Evolutionary conservation across 2,329 filamentous ascomycete genomes (phyloP), one percentile per base, ranked within the genome.

Genomic region (Colletotrichum truncatum): DNA sequence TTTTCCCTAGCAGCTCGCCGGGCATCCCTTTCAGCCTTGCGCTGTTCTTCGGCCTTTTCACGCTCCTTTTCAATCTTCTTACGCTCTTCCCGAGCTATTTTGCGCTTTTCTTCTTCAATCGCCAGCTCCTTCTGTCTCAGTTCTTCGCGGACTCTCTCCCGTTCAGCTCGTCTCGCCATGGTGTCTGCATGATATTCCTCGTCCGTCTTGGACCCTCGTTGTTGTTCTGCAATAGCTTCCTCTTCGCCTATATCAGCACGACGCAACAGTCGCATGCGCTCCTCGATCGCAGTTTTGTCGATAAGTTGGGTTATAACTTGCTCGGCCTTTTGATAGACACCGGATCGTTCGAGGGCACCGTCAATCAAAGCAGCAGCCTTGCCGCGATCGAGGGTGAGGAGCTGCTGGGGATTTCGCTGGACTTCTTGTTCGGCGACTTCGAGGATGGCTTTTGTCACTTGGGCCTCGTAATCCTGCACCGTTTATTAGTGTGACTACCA

Each of bases 281-380:
- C 81, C 73, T 93, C 90, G 64, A 93, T 93, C 25, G 88, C 85
- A 9, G 81, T 81, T 48, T 89, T 84, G 71, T 92, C 88, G 63
- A 95, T 91, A 64, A 93, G 82, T 26, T 85, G 81, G 65, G 89
- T 86, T 51, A 68, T 88, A 52, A 89, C 86, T 7, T 85, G 83
- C 70, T 92, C 88, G 1, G 91, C 91, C 70, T 87, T 87, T 65
- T 90, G 87, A 72, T 95, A 96, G 26, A 94, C 88, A 25, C 91
- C 90, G 18, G 88, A 90, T 66, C 93, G 88, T 72, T 94, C 92
- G 16, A 93, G 86, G 1, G 91, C 91, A 61, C 93, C 92, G 74
- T 94, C 91, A 39, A 94, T 89, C 4, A 97, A 84, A 0, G 91
- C 88, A 2, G 90, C 89, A 4, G 92, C 91, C 74, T 94, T 92